A percentile compares a stretch with the other conserved stretches of the same genome.
Evolutionary conservation across 2,329 filamentous ascomycete genomes (phyloP).

Genomic region (Colletotrichum sansevieriae): DNA sequence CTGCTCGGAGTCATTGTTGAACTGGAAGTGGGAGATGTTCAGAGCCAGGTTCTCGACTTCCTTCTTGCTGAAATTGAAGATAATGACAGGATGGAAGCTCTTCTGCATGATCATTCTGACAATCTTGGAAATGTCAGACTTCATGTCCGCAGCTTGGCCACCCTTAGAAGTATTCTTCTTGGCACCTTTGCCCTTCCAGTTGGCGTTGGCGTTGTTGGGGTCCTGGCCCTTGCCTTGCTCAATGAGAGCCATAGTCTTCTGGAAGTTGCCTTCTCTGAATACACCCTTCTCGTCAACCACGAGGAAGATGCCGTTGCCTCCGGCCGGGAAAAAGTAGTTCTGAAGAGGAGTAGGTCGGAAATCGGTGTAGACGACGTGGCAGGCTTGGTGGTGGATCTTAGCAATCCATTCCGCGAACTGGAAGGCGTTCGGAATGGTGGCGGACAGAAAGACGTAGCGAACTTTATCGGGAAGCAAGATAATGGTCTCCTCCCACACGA

Average conservation of each 20-base stretch:
- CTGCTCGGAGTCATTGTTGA: conserved; percentile 97
- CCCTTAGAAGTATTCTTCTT: conserved; percentile 94
- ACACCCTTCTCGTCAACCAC: conserved; percentile 97
- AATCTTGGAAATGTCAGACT: conserved; percentile 94
- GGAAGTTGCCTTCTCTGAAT: conserved; percentile 98
- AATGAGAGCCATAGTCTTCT: conserved; percentile 92
- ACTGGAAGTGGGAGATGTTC: conserved; percentile 86
- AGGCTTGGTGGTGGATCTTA: conserved; percentile 97
- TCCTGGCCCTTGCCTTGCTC: conserved; percentile 90
- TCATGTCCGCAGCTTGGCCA: conserved; percentile 72
- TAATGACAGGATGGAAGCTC: conserved; percentile 97
- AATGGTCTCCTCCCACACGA: conserved; percentile 99
- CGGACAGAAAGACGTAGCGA: conserved; percentile 97
- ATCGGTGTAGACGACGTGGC: conserved; percentile 98
- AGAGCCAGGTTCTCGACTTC: conserved; percentile 94
- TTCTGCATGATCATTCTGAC: conserved; percentile 99
- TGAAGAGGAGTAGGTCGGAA: conserved; percentile 97
- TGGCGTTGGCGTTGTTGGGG: conserved; percentile 81
- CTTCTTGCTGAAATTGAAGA: conserved; percentile 99
- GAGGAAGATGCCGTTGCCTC: conserved; percentile 91
- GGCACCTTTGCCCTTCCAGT: conserved; percentile 87
- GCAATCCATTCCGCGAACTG: conserved; percentile 99
- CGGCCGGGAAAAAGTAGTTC: conserved; percentile 96
- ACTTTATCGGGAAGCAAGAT: conserved; percentile 98
- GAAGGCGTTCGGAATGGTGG: conserved; percentile 98